Base-by-base conservation (phyloP, 2,329 filamentous ascomycete genomes). In the Sclerotinia sclerotiorum region DNA sequence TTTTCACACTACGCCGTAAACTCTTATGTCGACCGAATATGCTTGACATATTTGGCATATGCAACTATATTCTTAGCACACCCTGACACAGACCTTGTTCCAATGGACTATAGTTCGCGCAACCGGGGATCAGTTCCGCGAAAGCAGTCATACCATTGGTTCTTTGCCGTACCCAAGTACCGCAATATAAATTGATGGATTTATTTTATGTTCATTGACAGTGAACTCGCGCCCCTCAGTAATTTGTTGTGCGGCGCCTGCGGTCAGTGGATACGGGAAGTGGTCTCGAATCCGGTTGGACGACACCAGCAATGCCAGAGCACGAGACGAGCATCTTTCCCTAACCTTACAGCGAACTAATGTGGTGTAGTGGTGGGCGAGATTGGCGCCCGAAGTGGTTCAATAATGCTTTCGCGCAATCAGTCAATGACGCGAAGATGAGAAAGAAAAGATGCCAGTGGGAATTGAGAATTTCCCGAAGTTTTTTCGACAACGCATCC, bases 361-460 rank as follows among this genome's bases (percentile, higher is more conserved):
- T 67, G 65, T 48, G 35, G 56, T 67, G 65, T 63, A 62, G 35
- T 63, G 48, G 35, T 55, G 56, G 65, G 48, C 21, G 56, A 52
- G 24, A 27, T 61, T 63, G 35, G n/a, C 24, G 56, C 46, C 24
- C 27, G 35, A 44, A 63, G 39, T 63, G 46, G 46, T 35, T 44
- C 52, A 48, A 67, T 13, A 61, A 35, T n/a, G 60, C 13, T 62
- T 39, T 35, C n/a, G 60, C 27, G 21, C 56, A 29, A 46, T 19
- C 39, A 60, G 24, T 52, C 49, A 29, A 52, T 19, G 49, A 29
- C 21, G 39, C 15, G 35, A 58, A 58, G 55, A 58, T 42, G 55
- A 57, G 39, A 42, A 42, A 42, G 48, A 42, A 58, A 58, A 17
- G n/a, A 39, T 24, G 10, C 35, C 19, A 58, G n/a, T 58, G n/a